Conservation (phyloP, 768 basidiomycete species). For the Termitomyces sp. region DNA sequence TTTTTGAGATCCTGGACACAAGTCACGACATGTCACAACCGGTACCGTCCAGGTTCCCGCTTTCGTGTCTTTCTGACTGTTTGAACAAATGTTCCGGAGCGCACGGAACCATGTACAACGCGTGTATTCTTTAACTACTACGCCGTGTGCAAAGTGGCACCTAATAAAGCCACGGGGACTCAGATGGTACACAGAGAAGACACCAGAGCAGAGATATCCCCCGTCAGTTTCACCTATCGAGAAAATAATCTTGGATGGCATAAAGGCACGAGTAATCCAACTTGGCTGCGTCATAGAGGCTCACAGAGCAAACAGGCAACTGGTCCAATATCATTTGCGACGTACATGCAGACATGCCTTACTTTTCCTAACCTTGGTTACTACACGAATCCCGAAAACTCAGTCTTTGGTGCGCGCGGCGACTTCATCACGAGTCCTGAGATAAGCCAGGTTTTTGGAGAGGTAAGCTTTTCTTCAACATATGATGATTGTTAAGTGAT, state of each 20-base stretch:
- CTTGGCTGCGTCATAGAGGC: neutral
- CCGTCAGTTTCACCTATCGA: slow-evolving; percentile 43
- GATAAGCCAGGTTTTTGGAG: slow-evolving; percentile 94
- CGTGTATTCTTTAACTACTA: neutral
- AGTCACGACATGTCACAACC: slow-evolving; percentile 21
- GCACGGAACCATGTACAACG: slow-evolving; percentile 5
- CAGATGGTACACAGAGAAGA: slow-evolving; percentile 10
- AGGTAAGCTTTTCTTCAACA: slow-evolving; percentile 50
- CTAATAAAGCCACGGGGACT: neutral
- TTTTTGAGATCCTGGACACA: slow-evolving; percentile 3
- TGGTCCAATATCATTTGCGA: slow-evolving; percentile 83
- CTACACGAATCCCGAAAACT: slow-evolving; percentile 71
- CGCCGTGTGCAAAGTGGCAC: neutral
- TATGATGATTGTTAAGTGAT: slow-evolving; percentile 25
- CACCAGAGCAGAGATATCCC: slow-evolving; percentile 1
- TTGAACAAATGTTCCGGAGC: neutral
- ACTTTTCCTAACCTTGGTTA: slow-evolving; percentile 90
- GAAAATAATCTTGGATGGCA: slow-evolving; percentile 61
- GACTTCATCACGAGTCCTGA: slow-evolving; percentile 98
- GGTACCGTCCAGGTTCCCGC: slow-evolving; percentile 4
- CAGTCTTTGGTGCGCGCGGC: slow-evolving; percentile 80
- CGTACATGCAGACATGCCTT: slow-evolving; percentile 90
- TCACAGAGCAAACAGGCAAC: slow-evolving; percentile 50
- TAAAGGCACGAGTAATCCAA: slow-evolving; percentile 49
- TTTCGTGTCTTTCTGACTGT: neutral